These are phyloP conservation scores for Aspergillus indologenus DNA, from an alignment of 495 filamentous ascomycete species.

Conservation along the genomic window DNA sequence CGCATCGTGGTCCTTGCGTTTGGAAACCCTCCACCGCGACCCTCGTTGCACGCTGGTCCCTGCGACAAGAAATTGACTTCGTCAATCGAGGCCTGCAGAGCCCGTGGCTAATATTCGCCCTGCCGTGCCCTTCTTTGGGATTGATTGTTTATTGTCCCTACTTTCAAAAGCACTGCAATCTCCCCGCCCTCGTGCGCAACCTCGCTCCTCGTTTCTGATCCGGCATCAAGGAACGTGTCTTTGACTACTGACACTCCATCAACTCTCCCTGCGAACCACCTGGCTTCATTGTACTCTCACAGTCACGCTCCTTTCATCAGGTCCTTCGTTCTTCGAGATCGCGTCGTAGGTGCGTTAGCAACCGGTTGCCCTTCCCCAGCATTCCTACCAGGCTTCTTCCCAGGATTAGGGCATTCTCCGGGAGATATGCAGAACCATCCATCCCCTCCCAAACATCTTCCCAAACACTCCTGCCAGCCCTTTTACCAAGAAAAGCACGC, in stretches of 20 bases:
- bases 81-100: not conserved
- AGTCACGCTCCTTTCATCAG: conserved; percentile 17
- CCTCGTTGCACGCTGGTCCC: conserved; percentile 10
- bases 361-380: conserved; percentile 29
- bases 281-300: not conserved
- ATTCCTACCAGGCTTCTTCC: conserved; percentile 32
- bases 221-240: conserved; percentile 15
- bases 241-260: not conserved
- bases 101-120: conserved; percentile 10
- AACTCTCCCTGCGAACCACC: not conserved
- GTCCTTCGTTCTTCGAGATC: conserved; percentile 4
- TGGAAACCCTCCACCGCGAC: conserved; percentile 14
- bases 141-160: conserved; percentile 5
- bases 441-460: conserved; percentile 20
- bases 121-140: conserved; percentile 11
- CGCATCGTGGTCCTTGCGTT: conserved; percentile 35
- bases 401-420: conserved; percentile 32
- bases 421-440: conserved; percentile 19
- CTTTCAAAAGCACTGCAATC: conserved; percentile 13
- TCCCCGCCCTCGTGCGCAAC: conserved; percentile 16
- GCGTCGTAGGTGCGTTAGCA: conserved; percentile 23
- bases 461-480: conserved; percentile 22
- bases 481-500: conserved; percentile 14
- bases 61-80: conserved; percentile 5
- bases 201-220: conserved; percentile 17